phyloP scores from a whole-genome alignment of 495 filamentous ascomycete genomes.

The Chaetomidium leptoderma region DNA sequence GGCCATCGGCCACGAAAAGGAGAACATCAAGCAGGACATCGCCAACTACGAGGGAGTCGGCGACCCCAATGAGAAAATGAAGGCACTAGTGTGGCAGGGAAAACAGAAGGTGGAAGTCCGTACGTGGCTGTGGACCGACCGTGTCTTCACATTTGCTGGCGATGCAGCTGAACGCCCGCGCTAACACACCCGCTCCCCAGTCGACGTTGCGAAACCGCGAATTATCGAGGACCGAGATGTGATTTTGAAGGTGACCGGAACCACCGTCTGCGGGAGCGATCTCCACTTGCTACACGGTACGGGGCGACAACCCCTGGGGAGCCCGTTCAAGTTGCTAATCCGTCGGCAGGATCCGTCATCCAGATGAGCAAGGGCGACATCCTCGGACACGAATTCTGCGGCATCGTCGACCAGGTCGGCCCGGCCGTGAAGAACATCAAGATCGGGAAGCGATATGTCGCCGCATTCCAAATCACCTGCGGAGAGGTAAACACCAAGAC shows the following conservation, averaged over 20 bases:
- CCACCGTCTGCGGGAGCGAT: slow-evolving; percentile 83
- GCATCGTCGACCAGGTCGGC: slow-evolving; percentile 70
- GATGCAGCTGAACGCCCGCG: no score
- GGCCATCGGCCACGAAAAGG: slow-evolving; percentile 59
- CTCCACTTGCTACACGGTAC: slow-evolving; percentile 76
- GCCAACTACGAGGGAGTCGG: slow-evolving; percentile 42
- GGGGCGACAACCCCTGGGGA: no score
- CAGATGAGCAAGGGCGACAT: slow-evolving; percentile 81
- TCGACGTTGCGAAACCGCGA: slow-evolving; percentile 62
- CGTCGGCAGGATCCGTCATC: no score
- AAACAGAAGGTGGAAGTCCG: slow-evolving; percentile 60
- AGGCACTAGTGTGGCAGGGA: slow-evolving; percentile 67
- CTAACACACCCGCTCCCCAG: slow-evolving; percentile 30
- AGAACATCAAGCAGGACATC: slow-evolving; percentile 57
- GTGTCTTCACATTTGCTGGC: no score
- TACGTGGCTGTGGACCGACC: slow-evolving; percentile 27
- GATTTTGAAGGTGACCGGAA: slow-evolving; percentile 79
- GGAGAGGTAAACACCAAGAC: slow-evolving; percentile 34
- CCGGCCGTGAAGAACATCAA: slow-evolving; percentile 51
- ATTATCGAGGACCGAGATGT: slow-evolving; percentile 73
- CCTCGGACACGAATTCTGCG: slow-evolving; percentile 86
- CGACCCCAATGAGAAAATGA: slow-evolving; percentile 58
- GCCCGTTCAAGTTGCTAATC: no score
- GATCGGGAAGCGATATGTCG: slow-evolving; percentile 74
- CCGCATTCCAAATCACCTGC: slow-evolving; percentile 81